Base-by-base conservation (phyloP, 2,329 filamentous ascomycete species). In the Celoporthe dispersa region DNA sequence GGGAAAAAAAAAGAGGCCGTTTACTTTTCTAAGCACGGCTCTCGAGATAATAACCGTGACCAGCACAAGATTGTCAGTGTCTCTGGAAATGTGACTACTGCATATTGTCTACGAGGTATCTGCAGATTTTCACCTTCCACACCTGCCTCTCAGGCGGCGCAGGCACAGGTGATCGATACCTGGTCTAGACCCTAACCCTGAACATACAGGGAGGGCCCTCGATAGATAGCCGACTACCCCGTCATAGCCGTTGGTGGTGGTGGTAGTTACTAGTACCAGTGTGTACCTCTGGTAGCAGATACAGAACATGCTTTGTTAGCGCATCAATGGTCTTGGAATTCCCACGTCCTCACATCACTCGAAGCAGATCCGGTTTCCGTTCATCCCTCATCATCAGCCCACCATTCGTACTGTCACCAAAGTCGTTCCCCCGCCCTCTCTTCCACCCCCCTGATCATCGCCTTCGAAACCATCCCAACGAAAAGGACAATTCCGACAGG, bases 311-410 rank as follows among this genome's bases (percentile, higher is more conserved):
- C 44, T n/a, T 48, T n/a, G 44, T n/a, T 48, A n/a, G 44, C 44
- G 44, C 8, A 48, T 48, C 44, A 19, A n/a, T 11, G 7, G 44
- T n/a, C 44, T 48, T 48, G 51, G 51, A 39, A 35, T 11, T 11
- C n/a, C n/a, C 48, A 51, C n/a, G 7, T 11, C 4, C 25, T 55
- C 51, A 16, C 51, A 55, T 55, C 51, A 55, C 5, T 28, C 51
- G 51, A 55, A 1, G 51, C 51, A 55, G 51, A 55, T 55, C 51
- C n/a, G 51, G 51, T 55, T 55, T 55, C 51, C 51, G 25, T 55
- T 55, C n/a, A 16, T 14, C n/a, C n/a, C 6, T 28, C 19, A n/a
- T 55, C 51, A 55, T 55, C 51, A 55, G 51, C 25, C 51, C 51
- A 55, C 25, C 51, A 4, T 25, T 55, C 51, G 51, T 55, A 14